Percentiles rank a stretch among this genome's conserved stretches.
Conservation (phyloP, 352 stramenopile species). For the Globisporangium radiosum region DNA sequence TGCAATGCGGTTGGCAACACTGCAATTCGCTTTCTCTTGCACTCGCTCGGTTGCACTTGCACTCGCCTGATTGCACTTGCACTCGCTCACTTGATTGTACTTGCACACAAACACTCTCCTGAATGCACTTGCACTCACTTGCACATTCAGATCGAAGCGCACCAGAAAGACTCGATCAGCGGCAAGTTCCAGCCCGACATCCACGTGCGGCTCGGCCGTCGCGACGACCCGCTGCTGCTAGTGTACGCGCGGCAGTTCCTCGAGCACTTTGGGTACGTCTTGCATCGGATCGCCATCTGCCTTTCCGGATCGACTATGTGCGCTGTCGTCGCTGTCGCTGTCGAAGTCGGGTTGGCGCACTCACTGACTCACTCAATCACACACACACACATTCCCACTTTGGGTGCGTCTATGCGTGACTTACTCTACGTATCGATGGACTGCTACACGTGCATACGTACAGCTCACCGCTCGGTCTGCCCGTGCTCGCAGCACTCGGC, state of each 20-base stretch:
- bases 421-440: background rate
- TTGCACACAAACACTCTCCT: background rate
- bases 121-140: background rate
- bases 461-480: slow-evolving; percentile 57
- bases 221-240: slow-evolving; percentile 76
- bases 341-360: too few species aligned
- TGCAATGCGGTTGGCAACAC: background rate
- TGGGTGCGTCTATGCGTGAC: background rate
- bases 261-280: slow-evolving; percentile 71
- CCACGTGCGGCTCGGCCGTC: slow-evolving; percentile 62
- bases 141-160: slow-evolving; percentile 45
- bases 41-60: background rate
- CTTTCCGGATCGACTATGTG: too few species aligned
- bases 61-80: background rate
- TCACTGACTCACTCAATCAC: background rate
- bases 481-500: slow-evolving; percentile 64
- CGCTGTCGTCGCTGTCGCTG: too few species aligned
- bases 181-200: slow-evolving; percentile 76
- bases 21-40: background rate
- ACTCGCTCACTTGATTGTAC: background rate
- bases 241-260: slow-evolving; percentile 81
- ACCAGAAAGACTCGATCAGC: slow-evolving; percentile 71
- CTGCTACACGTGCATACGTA: background rate
- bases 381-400: background rate
- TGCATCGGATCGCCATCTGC: too few species aligned